Conservation (phyloP, 2,329 filamentous ascomycete species). For the Metarhizium robertsii region DNA sequence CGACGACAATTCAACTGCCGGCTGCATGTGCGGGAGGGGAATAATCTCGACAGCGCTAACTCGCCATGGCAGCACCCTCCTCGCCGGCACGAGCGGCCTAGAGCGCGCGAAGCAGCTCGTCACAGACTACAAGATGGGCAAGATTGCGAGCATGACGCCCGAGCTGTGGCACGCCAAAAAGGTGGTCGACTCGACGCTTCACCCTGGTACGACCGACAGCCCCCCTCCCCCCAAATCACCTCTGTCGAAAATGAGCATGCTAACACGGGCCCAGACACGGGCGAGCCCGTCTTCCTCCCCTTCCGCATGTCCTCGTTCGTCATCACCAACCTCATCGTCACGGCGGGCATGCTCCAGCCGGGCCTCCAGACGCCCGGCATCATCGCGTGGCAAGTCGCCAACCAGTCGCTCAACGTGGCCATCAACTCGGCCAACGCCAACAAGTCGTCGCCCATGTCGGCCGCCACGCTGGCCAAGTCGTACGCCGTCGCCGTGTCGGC, state of each 20-base stretch:
- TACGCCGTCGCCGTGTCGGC: conserved; percentile 88
- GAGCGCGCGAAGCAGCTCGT: conserved; percentile 79
- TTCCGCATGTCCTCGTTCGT: conserved; percentile 98
- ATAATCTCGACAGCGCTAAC: too few species aligned
- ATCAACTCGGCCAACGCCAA: conserved; percentile 98
- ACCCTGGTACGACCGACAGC: conserved; percentile 59
- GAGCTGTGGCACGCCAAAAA: conserved; percentile 96
- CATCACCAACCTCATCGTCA: conserved; percentile 87
- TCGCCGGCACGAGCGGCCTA: conserved; percentile 68
- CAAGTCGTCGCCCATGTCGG: conserved; percentile 85
- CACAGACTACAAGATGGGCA: conserved; percentile 77
- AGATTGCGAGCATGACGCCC: conserved; percentile 70
- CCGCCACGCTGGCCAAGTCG: conserved; percentile 72
- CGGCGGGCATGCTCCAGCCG: conserved; percentile 92
- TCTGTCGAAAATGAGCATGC: neutral
- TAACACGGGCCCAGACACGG: conserved; percentile 57
- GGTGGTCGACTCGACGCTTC: conserved; percentile 89
- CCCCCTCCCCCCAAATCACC: neutral
- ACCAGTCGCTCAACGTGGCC: conserved; percentile 95
- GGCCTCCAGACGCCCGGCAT: conserved; percentile 75
- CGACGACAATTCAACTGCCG: too few species aligned
- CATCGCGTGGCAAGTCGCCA: conserved; percentile 87
- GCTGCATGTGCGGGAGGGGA: too few species aligned
- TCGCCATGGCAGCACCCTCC: conserved; percentile 57
- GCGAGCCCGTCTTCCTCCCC: conserved; percentile 81